Percentiles rank a stretch among this genome's conserved stretches.
phyloP scores from a whole-genome alignment of 202 grass and related monocot species.

The Musa balbisiana region DNA sequence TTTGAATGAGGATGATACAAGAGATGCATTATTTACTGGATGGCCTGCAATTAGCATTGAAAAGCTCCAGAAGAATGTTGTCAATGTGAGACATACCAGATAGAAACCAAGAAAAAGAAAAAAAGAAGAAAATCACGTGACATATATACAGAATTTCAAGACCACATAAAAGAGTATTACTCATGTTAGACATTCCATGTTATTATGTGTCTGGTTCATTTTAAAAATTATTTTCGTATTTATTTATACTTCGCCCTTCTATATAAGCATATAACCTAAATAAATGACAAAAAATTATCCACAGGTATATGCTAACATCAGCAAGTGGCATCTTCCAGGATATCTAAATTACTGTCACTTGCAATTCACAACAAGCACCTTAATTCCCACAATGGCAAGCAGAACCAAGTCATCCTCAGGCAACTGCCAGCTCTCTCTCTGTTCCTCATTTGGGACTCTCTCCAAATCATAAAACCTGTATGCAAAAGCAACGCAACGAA shows the following conservation, averaged over 20 bases:
- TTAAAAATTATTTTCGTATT: no score
- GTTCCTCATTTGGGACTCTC: slow-evolving; percentile 70
- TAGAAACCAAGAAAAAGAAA: no score
- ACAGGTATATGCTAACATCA: background rate
- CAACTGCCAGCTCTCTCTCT: slow-evolving; percentile 60
- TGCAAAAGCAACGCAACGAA: slow-evolving; percentile 85
- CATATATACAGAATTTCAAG: no score
- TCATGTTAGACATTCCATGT: no score
- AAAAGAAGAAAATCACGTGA: no score
- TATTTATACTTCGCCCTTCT: no score
- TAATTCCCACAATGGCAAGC: slow-evolving; percentile 80
- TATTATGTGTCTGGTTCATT: no score
- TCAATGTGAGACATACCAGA: no score
- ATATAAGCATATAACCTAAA: background rate
- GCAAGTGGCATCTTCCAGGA: background rate
- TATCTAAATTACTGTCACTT: background rate
- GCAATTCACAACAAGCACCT: slow-evolving; percentile 35
- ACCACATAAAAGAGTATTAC: no score
- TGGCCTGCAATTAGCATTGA: no score
- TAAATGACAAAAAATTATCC: background rate
- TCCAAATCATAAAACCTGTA: slow-evolving; percentile 50
- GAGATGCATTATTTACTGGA: background rate
- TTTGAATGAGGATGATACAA: background rate
- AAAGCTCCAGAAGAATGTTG: no score
- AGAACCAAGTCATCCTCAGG: slow-evolving; percentile 74